Base-by-base conservation (phyloP, 805 yeast genomes). In the Naumovozyma castellii region DNA sequence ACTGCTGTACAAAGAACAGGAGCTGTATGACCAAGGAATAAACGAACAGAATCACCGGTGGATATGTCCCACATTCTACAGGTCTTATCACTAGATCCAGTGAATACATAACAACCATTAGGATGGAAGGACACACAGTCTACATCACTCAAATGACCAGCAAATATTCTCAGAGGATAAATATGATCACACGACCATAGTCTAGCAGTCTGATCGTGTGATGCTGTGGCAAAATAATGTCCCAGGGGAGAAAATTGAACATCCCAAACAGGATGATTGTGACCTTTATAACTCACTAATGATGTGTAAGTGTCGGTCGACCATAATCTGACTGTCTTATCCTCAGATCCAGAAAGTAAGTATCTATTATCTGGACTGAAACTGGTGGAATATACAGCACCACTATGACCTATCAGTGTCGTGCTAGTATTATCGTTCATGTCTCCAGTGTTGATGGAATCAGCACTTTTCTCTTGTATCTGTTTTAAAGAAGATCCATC, bases 121-220 rank as follows among this genome's bases (percentile, higher is more conserved):
- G 98, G 97, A 65, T 92, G 98, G 73, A 90, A 92, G 37, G 79
- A 80, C 29, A 90, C 94, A 49, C 90, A 79, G 57, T 92, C 97
- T 30, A 92, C 97, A 65, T 92, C 99, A 54, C 86, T 84, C 53
- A 88, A 73, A 64, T 92, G 99, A 0, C 99, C 99, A 0, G 97
- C 97, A 68, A 92, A 90, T 18, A 92, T 84, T 50, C 98, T 72
- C 52, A 92, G 69, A 29, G 99, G 97, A 58, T 90, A 88, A 34
- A 92, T 88, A 62, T 92, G 99, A 60, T 92, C 98, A 51, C 95
- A 86, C 18, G 95, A 87, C 99, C 99, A 92, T 41, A 92, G 69
- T 45, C 97, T 73, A 1, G 97, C 97, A 0, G 98, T 92, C 60
- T 88, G 97, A 58, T 92, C 99, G 57, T 88, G 96, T 2, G 96